These are phyloP conservation scores for Sporothrix brasiliensis DNA, from an alignment of 2,329 filamentous ascomycete species.

Conservation along the genomic window DNA sequence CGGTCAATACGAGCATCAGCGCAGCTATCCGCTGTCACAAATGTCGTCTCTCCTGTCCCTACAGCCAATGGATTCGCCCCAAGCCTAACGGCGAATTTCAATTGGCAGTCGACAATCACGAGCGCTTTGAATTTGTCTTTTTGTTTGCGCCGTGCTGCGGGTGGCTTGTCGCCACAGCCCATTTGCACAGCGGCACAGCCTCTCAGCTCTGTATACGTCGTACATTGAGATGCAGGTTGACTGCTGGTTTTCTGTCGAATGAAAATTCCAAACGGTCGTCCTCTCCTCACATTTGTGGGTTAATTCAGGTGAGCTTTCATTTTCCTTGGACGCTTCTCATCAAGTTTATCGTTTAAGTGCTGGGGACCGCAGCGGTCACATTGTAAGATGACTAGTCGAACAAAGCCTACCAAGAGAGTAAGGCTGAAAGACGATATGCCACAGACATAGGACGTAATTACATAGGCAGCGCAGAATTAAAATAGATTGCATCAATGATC, in stretches of 20 bases:
- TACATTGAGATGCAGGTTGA: neutral
- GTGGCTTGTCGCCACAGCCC: slow-evolving; percentile 23
- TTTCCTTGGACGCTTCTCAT: neutral
- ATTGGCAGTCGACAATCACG: neutral
- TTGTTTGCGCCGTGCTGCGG: neutral
- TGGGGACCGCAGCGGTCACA: too few species aligned
- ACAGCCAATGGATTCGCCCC: too few species aligned
- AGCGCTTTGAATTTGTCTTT: neutral
- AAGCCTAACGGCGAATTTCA: too few species aligned
- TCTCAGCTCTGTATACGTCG: slow-evolving; percentile 6
- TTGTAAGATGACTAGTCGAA: neutral
- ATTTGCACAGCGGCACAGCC: slow-evolving; percentile 21
- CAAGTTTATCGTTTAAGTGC: neutral
- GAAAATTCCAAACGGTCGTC: neutral
- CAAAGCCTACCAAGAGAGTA: neutral
- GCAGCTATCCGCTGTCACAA: neutral
- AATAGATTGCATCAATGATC: neutral
- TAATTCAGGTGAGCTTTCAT: slow-evolving; percentile 4
- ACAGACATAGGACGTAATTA: neutral
- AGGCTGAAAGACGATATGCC: neutral
- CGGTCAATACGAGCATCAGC: slow-evolving; percentile 14
- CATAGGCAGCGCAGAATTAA: neutral
- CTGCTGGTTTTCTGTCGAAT: slow-evolving; percentile 5
- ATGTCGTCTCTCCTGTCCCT: too few species aligned
- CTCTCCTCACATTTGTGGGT: slow-evolving; percentile 9